A percentile compares a stretch with the other conserved stretches of the same genome.
Evolutionary conservation across 257 asterid species (phyloP).

Genomic region (Primulina eburnea): DNA sequence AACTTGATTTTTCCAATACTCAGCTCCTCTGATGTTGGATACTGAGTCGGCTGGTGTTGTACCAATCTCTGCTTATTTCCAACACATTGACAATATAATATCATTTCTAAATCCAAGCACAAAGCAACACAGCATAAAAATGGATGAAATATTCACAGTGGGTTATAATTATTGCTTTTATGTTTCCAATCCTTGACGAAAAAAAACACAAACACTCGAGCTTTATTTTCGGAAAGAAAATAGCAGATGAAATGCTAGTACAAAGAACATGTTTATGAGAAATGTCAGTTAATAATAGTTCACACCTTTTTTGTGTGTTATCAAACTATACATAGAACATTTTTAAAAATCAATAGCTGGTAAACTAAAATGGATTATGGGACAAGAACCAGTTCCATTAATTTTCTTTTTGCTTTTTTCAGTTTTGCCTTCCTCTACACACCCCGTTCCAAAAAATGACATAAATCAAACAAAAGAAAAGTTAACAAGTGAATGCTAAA

Average conservation of each 20-base stretch:
- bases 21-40: slow-evolving; percentile 3
- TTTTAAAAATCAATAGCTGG: too few relatives aligned
- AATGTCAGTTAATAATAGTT: background rate
- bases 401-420: too few relatives aligned
- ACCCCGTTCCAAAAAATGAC: too few relatives aligned
- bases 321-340: too few relatives aligned
- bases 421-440: too few relatives aligned
- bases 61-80: background rate
- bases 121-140: background rate
- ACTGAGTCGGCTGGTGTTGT: slow-evolving; percentile 1
- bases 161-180: background rate
- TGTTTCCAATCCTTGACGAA: background rate
- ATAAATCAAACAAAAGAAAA: too few relatives aligned
- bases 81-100: background rate
- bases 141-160: too few relatives aligned
- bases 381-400: background rate
- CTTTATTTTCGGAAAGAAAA: background rate
- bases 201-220: background rate
- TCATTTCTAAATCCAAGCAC: background rate
- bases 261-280: background rate
- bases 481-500: too few relatives aligned
- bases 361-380: too few relatives aligned
- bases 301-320: too few relatives aligned
- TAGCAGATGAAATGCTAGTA: background rate
- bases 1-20: background rate